Base-by-base conservation (phyloP, 2,329 filamentous ascomycete species). In the Sarocladiaceae sp. region DNA sequence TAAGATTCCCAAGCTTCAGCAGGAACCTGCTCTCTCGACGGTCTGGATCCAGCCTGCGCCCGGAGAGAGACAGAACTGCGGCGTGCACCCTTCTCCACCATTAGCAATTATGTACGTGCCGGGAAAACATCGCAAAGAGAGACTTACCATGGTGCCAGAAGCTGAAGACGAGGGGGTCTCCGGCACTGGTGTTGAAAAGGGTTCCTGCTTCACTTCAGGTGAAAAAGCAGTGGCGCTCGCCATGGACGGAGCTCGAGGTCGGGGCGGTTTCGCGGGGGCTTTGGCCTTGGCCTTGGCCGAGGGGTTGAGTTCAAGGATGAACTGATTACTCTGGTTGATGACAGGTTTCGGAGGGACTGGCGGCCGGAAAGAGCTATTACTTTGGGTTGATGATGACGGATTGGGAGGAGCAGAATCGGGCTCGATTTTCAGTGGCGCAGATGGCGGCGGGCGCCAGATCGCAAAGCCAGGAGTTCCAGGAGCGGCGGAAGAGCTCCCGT, bases 1-100 rank as follows among this genome's bases (percentile, higher is more conserved):
- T 69, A 65, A 21, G 65, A 60, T 50, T 73, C 70, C 70, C 70
- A 74, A 32, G 65, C 60, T 50, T 70, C 67, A 18, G 64, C 64
- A 48, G 67, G 66, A 42, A 70, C 66, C 51, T 68, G 64, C 50
- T 70, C 67, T 47, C 67, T 56, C 37, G 67, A 65, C 20, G 62
- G 60, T 40, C 65, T 59, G 51, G 54, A 55, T 47, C 59, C 63
- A 40, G 52, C 50, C 44, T 60, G 58, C 31, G 59, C 48, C 51
- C 54, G 57, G 48, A 54, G 53, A 48, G 54, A 58, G 47, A 57
- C 48, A 3, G 55, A 59, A 39, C 51, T 52, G 48, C 55, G 56
- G 23, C 58, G 54, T 48, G 56, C 53, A 37, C 46, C 48, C 58
- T 32, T 21, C 10, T n/a, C 46, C 33, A 47, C 53, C 21, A 54